Percentiles rank a stretch among this genome's conserved stretches.
phyloP scores from a whole-genome alignment of 2,329 filamentous ascomycete species.

The Dendrostoma leiphaemia region DNA sequence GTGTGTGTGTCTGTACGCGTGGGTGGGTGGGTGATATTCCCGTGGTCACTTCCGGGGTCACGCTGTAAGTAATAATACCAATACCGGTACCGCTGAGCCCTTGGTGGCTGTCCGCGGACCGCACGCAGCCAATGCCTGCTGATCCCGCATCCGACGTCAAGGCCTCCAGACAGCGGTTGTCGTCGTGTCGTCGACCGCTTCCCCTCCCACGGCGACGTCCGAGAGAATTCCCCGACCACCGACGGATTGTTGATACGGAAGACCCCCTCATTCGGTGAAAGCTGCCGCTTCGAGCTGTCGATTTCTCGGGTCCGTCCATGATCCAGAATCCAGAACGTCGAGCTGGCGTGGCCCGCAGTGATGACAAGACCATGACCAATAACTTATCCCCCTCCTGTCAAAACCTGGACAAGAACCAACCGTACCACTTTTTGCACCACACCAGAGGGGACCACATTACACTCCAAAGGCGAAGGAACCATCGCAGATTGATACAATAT shows the following conservation, averaged over 20 bases:
- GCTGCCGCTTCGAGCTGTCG: background rate
- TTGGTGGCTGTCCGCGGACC: background rate
- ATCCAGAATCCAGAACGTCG: background rate
- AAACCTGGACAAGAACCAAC: background rate
- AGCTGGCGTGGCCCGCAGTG: background rate
- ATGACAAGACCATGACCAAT: background rate
- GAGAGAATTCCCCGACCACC: background rate
- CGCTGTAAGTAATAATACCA: background rate
- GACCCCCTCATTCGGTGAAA: background rate
- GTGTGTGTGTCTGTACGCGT: no score
- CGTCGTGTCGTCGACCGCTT: background rate
- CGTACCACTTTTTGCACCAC: background rate
- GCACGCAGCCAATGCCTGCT: background rate
- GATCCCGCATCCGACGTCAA: background rate
- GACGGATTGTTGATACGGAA: background rate
- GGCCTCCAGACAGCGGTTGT: background rate
- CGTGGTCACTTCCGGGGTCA: background rate
- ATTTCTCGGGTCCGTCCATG: background rate
- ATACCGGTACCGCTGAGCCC: slow-evolving; percentile 4
- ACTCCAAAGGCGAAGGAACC: no score
- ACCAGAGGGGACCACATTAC: no score
- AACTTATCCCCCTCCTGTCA: background rate
- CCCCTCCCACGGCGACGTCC: background rate
- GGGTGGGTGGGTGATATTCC: no score
- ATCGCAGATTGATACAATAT: slow-evolving; percentile 10